phyloP scores from a whole-genome alignment of 495 filamentous ascomycete genomes.

The Lasiosphaeriaceae sp. region DNA sequence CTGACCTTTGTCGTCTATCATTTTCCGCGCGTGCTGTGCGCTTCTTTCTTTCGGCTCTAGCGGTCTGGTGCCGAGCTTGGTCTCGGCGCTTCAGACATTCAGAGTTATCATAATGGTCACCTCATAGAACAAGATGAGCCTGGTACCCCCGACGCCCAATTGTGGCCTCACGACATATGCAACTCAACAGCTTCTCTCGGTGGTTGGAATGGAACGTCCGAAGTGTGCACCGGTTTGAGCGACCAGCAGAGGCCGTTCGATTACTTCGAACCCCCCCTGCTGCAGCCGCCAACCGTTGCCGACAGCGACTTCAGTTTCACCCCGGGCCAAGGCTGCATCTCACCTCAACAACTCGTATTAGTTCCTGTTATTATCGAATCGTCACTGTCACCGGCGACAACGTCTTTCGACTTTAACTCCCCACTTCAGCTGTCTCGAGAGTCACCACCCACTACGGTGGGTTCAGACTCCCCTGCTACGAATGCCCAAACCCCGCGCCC shows the following conservation, averaged over 20 bases:
- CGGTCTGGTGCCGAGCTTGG: neutral
- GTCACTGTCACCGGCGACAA: neutral
- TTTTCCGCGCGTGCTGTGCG: neutral
- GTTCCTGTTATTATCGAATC: neutral
- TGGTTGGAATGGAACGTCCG: constrained; percentile 1
- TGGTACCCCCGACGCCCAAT: neutral
- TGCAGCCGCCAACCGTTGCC: constrained; percentile 1
- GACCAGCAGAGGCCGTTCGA: neutral
- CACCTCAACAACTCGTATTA: constrained; percentile 3
- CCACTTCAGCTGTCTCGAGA: neutral
- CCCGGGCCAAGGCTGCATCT: neutral
- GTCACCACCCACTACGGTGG: neutral
- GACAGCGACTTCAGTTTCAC: constrained; percentile 1
- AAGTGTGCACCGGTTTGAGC: neutral
- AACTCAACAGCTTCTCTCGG: neutral
- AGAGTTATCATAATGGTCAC: neutral
- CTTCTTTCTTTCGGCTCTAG: neutral
- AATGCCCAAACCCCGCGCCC: neutral
- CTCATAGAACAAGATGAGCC: constrained; percentile 1
- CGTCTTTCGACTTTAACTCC: neutral
- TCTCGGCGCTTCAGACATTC: constrained; percentile 5
- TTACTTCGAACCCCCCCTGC: too few species aligned
- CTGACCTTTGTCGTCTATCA: too few species aligned
- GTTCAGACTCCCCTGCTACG: neutral
- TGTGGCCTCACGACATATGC: neutral